These are phyloP conservation scores for Rubroshorea leprosula DNA, from an alignment of 345 rosid genomes.

Conservation along the genomic window DNA sequence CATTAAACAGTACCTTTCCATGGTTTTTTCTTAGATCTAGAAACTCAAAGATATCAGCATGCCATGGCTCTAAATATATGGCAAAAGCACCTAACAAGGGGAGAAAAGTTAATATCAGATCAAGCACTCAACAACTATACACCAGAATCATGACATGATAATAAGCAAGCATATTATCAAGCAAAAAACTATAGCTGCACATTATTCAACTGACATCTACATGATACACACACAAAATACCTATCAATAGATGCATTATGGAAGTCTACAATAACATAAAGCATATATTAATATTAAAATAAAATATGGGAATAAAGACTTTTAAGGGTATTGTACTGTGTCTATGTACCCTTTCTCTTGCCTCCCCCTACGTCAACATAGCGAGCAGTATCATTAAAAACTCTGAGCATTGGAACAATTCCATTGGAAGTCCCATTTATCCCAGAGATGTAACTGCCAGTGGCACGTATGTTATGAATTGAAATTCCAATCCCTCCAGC, in stretches of 20 bases:
- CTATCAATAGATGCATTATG: too few relatives aligned
- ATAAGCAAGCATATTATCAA: too few relatives aligned
- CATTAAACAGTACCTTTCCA: conserved; percentile 50
- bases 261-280: neutral
- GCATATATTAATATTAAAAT: neutral
- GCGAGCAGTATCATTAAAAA: conserved; percentile 75
- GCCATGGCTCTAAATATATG: conserved; percentile 81
- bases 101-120: neutral
- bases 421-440: conserved; percentile 84
- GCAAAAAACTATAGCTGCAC: neutral
- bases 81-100: conserved; percentile 67
- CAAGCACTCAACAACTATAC: neutral
- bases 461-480: conserved; percentile 54
- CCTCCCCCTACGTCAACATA: conserved; percentile 79
- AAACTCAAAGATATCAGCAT: conserved; percentile 69
- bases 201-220: neutral
- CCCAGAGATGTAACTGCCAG: conserved; percentile 61
- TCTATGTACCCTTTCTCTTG: conserved; percentile 55
- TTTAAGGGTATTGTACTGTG: neutral
- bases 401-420: conserved; percentile 70
- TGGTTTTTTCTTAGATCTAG: conserved; percentile 76
- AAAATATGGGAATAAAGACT: neutral
- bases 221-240: neutral
- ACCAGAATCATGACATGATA: neutral
- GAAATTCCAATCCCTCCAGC: conserved; percentile 74